Percentiles rank a stretch among this genome's conserved stretches.
These are phyloP conservation scores for Eucalyptus pauciflora DNA, from an alignment of 345 rosid species.

Conservation along the genomic window DNA sequence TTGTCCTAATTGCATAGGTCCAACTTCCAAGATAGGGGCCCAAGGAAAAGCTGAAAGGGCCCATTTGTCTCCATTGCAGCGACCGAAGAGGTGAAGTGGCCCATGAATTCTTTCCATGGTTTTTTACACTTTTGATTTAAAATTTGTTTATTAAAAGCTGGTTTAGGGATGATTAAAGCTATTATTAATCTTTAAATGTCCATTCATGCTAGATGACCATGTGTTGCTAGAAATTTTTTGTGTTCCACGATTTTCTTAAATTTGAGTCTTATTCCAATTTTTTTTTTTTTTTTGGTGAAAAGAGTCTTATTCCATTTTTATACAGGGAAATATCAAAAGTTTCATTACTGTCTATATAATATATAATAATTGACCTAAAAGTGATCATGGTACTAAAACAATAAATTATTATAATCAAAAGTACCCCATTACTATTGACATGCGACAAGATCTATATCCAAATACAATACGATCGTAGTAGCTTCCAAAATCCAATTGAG, in stretches of 20 bases:
- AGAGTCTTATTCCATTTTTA: neutral
- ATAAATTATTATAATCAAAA: neutral
- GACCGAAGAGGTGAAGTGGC: neutral
- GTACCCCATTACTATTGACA: neutral
- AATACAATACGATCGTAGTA: neutral
- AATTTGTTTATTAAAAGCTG: neutral
- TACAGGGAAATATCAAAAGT: neutral
- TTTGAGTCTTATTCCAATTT: neutral
- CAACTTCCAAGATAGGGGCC: neutral
- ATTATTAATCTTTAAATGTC: neutral
- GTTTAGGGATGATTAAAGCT: neutral
- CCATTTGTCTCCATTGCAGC: neutral
- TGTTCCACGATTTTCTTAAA: neutral
- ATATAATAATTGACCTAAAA: too few relatives aligned
- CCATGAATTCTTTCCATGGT: neutral
- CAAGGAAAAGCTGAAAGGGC: neutral
- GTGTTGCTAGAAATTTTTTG: neutral
- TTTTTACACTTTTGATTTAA: too few relatives aligned
- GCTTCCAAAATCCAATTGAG: neutral
- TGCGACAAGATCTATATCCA: neutral
- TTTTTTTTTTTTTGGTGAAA: too few relatives aligned
- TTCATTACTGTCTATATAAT: neutral
- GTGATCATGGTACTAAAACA: neutral
- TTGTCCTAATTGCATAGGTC: neutral
- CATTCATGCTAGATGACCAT: neutral